Evolutionary conservation across 352 stramenopile genomes (phyloP).

Genomic region (Blastocystis sp.): DNA sequence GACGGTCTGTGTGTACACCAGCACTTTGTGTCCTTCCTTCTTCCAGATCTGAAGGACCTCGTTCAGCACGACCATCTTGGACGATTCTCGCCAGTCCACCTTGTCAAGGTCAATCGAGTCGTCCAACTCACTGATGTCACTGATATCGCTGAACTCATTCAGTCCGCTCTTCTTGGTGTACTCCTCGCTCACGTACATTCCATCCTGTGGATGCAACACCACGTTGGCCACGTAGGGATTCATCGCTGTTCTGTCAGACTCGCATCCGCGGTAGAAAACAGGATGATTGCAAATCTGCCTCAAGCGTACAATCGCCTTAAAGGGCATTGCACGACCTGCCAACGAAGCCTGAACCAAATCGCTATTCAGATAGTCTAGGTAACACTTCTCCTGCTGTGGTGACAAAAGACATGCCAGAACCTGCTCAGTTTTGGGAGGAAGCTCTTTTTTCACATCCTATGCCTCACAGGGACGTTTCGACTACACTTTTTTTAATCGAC

Average conservation of each 20-base stretch:
- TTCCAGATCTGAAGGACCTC: constrained; percentile 89
- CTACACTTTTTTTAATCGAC: constrained; percentile 85
- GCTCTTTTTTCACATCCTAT: constrained; percentile 67
- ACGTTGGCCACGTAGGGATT: constrained; percentile 63
- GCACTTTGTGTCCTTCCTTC: constrained; percentile 84
- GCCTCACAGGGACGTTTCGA: not conserved
- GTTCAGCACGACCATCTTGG: constrained; percentile 89
- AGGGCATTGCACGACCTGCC: constrained; percentile 62
- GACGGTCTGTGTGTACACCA: constrained; percentile 92
- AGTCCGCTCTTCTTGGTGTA: not conserved
- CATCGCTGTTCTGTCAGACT: constrained; percentile 66
- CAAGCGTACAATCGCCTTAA: constrained; percentile 85
- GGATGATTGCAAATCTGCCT: constrained; percentile 96
- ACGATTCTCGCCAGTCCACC: constrained; percentile 68
- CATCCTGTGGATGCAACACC: constrained; percentile 57
- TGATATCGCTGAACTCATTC: constrained; percentile 12
- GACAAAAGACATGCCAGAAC: constrained; percentile 92
- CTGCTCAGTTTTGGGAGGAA: constrained; percentile 95
- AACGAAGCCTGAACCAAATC: constrained; percentile 31
- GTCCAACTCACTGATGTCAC: not conserved
- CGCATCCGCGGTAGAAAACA: constrained; percentile 71
- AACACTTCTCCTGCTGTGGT: constrained; percentile 76
- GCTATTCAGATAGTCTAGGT: constrained; percentile 74
- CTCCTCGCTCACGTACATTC: constrained; percentile 50
- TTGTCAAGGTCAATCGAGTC: not conserved